A percentile compares a stretch with the other conserved stretches of the same genome.
Evolutionary conservation across 805 yeast species (phyloP).

Genomic region (Candida orba): DNA sequence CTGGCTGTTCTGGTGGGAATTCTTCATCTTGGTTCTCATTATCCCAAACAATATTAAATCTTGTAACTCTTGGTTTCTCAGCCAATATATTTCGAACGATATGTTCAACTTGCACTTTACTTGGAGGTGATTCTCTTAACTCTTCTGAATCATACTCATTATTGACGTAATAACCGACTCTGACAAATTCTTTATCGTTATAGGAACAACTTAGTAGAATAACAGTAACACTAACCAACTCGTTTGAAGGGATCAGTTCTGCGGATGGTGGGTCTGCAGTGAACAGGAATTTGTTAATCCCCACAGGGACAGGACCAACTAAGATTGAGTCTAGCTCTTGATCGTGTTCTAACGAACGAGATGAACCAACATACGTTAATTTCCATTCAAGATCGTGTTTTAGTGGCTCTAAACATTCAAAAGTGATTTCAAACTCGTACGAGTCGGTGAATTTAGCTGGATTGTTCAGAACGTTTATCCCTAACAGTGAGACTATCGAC

Average conservation of each 20-base stretch:
- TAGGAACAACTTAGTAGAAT: conserved; percentile 89
- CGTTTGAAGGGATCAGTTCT: conserved; percentile 92
- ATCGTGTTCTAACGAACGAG: conserved; percentile 90
- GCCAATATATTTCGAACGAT: conserved; percentile 92
- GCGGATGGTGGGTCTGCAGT: conserved; percentile 97
- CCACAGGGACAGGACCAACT: conserved; percentile 99
- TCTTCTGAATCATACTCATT: conserved; percentile 95
- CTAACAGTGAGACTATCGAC: conserved; percentile 91
- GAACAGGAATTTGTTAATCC: conserved; percentile 86
- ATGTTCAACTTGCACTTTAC: conserved; percentile 86
- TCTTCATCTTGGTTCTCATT: conserved; percentile 60
- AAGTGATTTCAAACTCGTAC: conserved; percentile 94
- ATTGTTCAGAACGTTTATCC: conserved; percentile 86
- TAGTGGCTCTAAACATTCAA: conserved; percentile 90
- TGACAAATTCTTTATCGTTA: conserved; percentile 87
- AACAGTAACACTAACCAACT: conserved; percentile 91
- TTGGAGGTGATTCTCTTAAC: conserved; percentile 87
- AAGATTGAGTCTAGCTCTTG: conserved; percentile 92
- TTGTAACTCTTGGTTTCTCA: conserved; percentile 94
- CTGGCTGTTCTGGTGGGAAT: conserved; percentile 74
- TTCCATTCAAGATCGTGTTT: conserved; percentile 91
- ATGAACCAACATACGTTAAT: conserved; percentile 92
- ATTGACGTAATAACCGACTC: conserved; percentile 97
- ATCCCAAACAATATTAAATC: conserved; percentile 97
- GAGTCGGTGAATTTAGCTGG: conserved; percentile 93